Percentiles rank a stretch among this genome's conserved stretches.
phyloP scores from a whole-genome alignment of 1,284 basidiomycete genomes.

The Lignosus rhinocerotis region DNA sequence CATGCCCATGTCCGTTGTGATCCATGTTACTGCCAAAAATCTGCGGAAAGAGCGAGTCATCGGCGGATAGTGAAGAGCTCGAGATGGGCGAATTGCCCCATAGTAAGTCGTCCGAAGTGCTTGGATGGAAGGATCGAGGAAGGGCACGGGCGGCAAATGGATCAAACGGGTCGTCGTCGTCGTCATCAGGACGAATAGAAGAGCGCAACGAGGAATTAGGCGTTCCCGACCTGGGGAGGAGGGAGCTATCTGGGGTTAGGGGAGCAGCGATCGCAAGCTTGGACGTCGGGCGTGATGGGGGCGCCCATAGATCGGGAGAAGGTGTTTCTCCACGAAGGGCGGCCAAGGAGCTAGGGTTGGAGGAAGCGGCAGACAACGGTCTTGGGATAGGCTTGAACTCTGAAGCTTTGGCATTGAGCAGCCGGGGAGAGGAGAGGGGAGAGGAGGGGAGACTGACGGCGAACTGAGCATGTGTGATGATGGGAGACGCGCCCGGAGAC shows the following conservation, averaged over 20 bases:
- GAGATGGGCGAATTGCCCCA: slow-evolving; percentile 56
- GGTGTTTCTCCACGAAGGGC: slow-evolving; percentile 67
- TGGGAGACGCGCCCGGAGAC: slow-evolving; percentile 69
- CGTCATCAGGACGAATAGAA: slow-evolving; percentile 54
- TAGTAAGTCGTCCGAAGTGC: slow-evolving; percentile 59
- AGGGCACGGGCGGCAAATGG: slow-evolving; percentile 57
- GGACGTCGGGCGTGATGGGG: slow-evolving; percentile 69
- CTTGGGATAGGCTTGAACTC: slow-evolving; percentile 72
- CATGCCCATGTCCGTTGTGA: slow-evolving; percentile 18
- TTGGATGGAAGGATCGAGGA: slow-evolving; percentile 61
- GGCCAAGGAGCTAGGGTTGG: slow-evolving; percentile 58
- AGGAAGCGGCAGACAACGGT: slow-evolving; percentile 71
- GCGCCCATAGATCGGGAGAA: slow-evolving; percentile 81
- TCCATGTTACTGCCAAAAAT: slow-evolving; percentile 19
- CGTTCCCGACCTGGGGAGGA: slow-evolving; percentile 54
- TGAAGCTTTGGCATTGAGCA: slow-evolving; percentile 66
- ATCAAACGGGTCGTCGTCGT: slow-evolving; percentile 71
- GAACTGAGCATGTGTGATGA: slow-evolving; percentile 64
- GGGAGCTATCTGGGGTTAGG: slow-evolving; percentile 71
- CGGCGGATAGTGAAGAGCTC: slow-evolving; percentile 50
- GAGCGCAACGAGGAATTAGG: slow-evolving; percentile 62
- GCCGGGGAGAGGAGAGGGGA: slow-evolving; percentile 51
- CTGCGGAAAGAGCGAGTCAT: slow-evolving; percentile 38
- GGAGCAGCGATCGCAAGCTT: slow-evolving; percentile 90
- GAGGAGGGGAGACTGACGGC: slow-evolving; percentile 67